Base-by-base conservation (phyloP, 2,329 filamentous ascomycete species). In the Plenodomus lindquistii region DNA sequence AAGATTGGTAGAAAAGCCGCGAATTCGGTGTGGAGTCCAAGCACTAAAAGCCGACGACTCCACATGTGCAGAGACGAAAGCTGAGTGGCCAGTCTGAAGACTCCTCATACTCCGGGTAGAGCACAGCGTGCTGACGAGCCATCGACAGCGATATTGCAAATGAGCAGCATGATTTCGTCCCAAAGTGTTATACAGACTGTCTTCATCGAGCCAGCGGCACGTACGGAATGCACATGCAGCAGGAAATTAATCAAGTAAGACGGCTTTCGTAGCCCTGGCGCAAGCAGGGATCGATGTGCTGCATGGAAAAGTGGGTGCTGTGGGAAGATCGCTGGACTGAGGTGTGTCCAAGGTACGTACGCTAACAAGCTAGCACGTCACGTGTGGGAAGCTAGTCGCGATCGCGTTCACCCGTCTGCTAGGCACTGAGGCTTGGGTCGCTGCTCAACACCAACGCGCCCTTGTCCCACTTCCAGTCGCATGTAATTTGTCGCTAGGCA, bases 121-220 rank as follows among this genome's bases (percentile, higher is more conserved):
- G 27, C 11, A 31, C 11, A 31, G 27, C 27, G 27, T 31, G 4
- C 10, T 15, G 27, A 31, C 15, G 27, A 13, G 27, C 41, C 37
- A 37, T 27, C 29, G 15, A 42, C 17, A 27, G 42, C 34, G 40
- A 40, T 40, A n/a, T n/a, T n/a, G n/a, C n/a, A 44, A 38, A 20
- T 29, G 36, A 48, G 42, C 31, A 34, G 34, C 27, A 6, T 18
- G 17, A 38, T 29, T 35, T 38, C 41, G 42, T 52, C 20, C 38
- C 27, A 39, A 37, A 40, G 39, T 44, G 40, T 43, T 21, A 22
- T 21, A 46, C 37, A 24, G 37, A 21, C 39, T 43, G 38, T 27
- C n/a, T n/a, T 35, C 20, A 24, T 36, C 56, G 51, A 51, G 27
- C 51, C 24, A 24, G 47, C 56, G 51, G 56, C 54, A 51, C 51